Percentiles rank a stretch among this genome's conserved stretches.
These are phyloP conservation scores for Phycomyces blakesleeanus DNA, from an alignment of 192 early-diverging fungal genomes.

Conservation along the genomic window DNA sequence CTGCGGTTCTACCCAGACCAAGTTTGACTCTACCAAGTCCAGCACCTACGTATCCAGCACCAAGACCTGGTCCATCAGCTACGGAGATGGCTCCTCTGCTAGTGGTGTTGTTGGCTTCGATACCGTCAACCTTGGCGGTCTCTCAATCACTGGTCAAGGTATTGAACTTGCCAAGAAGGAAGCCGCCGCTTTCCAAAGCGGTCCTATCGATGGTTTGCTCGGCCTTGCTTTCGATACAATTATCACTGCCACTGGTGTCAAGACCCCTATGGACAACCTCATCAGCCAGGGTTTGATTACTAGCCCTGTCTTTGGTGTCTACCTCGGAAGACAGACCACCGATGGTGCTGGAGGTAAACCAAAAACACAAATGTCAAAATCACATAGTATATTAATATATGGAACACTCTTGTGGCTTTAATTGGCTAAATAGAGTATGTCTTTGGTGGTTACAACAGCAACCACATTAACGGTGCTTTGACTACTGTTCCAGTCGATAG, in stretches of 20 bases:
- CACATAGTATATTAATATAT: neutral
- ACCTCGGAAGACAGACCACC: slow-evolving; percentile 41
- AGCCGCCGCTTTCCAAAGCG: slow-evolving; percentile 51
- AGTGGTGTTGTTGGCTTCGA: slow-evolving; percentile 44
- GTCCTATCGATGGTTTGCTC: slow-evolving; percentile 60
- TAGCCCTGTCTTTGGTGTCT: slow-evolving; percentile 60
- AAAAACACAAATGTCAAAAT: neutral
- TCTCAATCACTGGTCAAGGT: slow-evolving; percentile 55
- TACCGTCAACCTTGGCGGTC: slow-evolving; percentile 57
- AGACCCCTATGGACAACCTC: slow-evolving; percentile 56
- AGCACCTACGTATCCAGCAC: slow-evolving; percentile 54
- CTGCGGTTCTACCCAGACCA: slow-evolving; percentile 29
- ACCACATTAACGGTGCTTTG: slow-evolving; percentile 36
- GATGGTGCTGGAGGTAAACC: slow-evolving; percentile 46
- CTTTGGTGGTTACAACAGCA: slow-evolving; percentile 45
- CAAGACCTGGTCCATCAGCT: slow-evolving; percentile 55
- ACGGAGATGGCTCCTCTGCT: slow-evolving; percentile 58
- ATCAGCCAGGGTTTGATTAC: slow-evolving; percentile 48
- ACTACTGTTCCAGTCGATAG: slow-evolving; percentile 43
- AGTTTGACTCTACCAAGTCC: slow-evolving; percentile 35
- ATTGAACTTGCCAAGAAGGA: slow-evolving; percentile 62
- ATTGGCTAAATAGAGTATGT: slow-evolving; percentile 34
- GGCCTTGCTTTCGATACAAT: slow-evolving; percentile 60
- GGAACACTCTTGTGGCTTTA: neutral
- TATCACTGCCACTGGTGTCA: slow-evolving; percentile 39